Conservation (phyloP, 257 asterid species). For the Ilex asprella region DNA sequence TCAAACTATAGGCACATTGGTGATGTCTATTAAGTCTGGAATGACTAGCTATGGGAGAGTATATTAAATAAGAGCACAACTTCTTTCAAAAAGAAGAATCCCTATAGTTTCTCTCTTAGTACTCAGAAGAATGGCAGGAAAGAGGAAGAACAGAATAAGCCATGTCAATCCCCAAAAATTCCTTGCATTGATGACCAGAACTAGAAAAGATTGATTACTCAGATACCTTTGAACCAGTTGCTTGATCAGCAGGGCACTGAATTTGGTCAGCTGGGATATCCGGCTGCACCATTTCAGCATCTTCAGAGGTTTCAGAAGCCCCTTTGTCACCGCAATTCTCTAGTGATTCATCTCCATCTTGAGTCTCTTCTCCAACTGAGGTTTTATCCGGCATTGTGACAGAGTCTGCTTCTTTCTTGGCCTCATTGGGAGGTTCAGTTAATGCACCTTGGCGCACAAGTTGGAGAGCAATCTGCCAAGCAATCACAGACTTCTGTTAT, state of each 20-base stretch:
- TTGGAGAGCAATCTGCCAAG: slow-evolving; percentile 72
- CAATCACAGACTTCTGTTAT: slow-evolving; percentile 5
- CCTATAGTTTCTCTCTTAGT: no score
- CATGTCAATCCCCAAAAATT: no score
- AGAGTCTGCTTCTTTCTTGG: slow-evolving; percentile 22
- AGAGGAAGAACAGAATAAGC: no score
- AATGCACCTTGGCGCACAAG: slow-evolving; percentile 64
- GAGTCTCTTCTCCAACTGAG: slow-evolving; percentile 19
- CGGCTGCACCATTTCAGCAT: slow-evolving; percentile 41
- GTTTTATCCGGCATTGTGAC: slow-evolving; percentile 20
- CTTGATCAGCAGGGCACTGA: slow-evolving; percentile 27
- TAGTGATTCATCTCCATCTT: slow-evolving; percentile 25
- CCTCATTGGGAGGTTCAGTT: slow-evolving; percentile 25
- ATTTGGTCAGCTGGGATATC: slow-evolving; percentile 24
- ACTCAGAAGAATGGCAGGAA: no score
- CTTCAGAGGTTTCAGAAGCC: slow-evolving; percentile 32
- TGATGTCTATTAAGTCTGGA: no score
- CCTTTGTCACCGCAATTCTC: slow-evolving; percentile 12
- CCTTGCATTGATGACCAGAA: neutral
- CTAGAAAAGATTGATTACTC: neutral
- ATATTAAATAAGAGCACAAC: no score
- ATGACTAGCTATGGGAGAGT: no score
- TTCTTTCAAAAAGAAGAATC: no score
- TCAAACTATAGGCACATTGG: no score
- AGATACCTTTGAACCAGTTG: slow-evolving; percentile 28